A percentile compares a stretch with the other conserved stretches of the same genome.
These are phyloP conservation scores for Cucurbitaria berberidis DNA, from an alignment of 2,329 filamentous ascomycete species.

Conservation along the genomic window DNA sequence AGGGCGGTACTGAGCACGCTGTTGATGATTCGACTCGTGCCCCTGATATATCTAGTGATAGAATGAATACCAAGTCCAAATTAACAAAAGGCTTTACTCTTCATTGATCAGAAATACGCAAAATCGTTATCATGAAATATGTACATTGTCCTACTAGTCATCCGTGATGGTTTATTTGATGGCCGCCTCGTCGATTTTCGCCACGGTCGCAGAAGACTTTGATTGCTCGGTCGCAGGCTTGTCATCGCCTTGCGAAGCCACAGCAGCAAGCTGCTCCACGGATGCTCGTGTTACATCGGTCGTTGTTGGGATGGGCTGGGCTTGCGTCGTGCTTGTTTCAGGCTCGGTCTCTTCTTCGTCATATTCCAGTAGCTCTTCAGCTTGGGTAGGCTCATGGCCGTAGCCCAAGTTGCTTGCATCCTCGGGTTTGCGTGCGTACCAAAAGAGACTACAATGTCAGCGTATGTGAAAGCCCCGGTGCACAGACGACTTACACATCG, in stretches of 20 bases:
- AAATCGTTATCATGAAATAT: not conserved
- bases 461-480: accelerated
- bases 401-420: slow-evolving; percentile 1
- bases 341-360: slow-evolving; percentile 23
- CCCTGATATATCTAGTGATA: not conserved
- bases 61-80: not conserved
- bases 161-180: not conserved
- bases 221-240: not conserved
- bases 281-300: slow-evolving; percentile 9
- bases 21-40: not conserved
- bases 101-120: not conserved
- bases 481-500: slow-evolving; percentile 25
- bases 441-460: slow-evolving; percentile 30
- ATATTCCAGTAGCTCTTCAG: slow-evolving; percentile 30
- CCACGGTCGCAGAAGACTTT: not conserved
- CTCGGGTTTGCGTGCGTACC: slow-evolving; percentile 31
- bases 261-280: slow-evolving; percentile 6
- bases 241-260: slow-evolving; percentile 3
- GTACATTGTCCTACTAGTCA: not conserved
- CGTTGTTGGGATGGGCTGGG: not conserved
- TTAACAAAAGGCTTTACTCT: too few species aligned
- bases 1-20: not conserved
- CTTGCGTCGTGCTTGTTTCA: not conserved
- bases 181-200: not conserved
- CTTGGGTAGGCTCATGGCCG: slow-evolving; percentile 19